Percentiles rank a stretch among this genome's conserved stretches.
Evolutionary conservation across 805 yeast genomes (phyloP).

Genomic region (Barnettozyma sucrosica): DNA sequence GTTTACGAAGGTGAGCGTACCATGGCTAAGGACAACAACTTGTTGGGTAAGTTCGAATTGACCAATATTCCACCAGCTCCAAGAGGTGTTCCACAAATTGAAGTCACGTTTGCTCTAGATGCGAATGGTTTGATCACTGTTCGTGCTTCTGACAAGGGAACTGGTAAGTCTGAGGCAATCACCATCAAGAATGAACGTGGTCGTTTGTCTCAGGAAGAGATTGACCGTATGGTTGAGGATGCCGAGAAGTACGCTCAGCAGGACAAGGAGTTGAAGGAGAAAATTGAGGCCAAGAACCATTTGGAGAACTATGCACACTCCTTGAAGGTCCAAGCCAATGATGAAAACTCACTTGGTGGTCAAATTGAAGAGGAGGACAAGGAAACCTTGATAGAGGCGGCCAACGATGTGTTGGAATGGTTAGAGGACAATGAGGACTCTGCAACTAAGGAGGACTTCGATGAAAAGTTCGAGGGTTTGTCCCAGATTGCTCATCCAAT

Average conservation of each 20-base stretch:
- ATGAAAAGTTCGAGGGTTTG: conserved; percentile 82
- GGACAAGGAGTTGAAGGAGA: conserved; percentile 75
- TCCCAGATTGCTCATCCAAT: conserved; percentile 85
- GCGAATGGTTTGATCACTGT: conserved; percentile 86
- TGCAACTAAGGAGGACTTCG: conserved; percentile 89
- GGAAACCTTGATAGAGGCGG: conserved; percentile 81
- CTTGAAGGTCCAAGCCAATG: conserved; percentile 61
- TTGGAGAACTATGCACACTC: conserved; percentile 86
- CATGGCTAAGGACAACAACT: conserved; percentile 87
- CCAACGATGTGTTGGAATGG: conserved; percentile 82
- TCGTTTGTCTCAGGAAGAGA: conserved; percentile 87
- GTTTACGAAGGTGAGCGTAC: conserved; percentile 97
- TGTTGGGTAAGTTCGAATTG: conserved; percentile 80
- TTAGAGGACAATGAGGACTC: conserved; percentile 80
- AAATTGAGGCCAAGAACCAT: conserved; percentile 82
- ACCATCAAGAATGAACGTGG: conserved; percentile 93
- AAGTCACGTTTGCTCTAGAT: conserved; percentile 82
- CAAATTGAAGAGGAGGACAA: conserved; percentile 87
- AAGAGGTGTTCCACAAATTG: conserved; percentile 87
- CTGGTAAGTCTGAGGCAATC: conserved; percentile 87
- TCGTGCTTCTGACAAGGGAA: conserved; percentile 86
- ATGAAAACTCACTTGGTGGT: conserved; percentile 59
- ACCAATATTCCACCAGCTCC: conserved; percentile 88
- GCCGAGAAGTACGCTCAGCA: conserved; percentile 93
- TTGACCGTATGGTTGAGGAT: conserved; percentile 96